phyloP scores from a whole-genome alignment of 1,139 yeast genomes.

The Hemisphaericaspora xylanilytica region DNA sequence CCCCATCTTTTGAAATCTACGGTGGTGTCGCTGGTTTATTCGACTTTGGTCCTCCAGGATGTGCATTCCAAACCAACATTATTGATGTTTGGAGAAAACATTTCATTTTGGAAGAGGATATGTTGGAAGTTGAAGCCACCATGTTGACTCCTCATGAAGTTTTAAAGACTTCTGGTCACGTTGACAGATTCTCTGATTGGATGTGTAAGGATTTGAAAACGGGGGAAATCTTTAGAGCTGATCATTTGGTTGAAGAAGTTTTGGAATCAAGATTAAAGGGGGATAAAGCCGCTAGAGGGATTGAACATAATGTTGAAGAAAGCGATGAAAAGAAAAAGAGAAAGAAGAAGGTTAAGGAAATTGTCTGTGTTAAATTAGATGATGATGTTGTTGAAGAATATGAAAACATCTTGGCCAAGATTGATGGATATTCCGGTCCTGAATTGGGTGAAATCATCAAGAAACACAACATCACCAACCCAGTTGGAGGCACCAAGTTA shows the following conservation, averaged over 20 bases:
- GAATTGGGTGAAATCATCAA: slow-evolving; percentile 85
- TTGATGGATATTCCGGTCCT: slow-evolving; percentile 93
- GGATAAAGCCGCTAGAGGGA: slow-evolving; percentile 92
- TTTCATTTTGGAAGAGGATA: slow-evolving; percentile 94
- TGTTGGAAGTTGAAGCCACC: slow-evolving; percentile 98
- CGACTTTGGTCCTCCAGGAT: slow-evolving; percentile 99
- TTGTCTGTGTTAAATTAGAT: slow-evolving; percentile 81
- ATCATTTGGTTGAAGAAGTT: slow-evolving; percentile 96
- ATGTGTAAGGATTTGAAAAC: slow-evolving; percentile 95
- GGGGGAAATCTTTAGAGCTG: slow-evolving; percentile 98
- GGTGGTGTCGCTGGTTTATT: slow-evolving; percentile 98
- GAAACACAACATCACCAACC: slow-evolving; percentile 83
- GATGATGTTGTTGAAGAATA: slow-evolving; percentile 78
- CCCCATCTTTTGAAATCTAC: slow-evolving; percentile 95
- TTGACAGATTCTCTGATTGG: slow-evolving; percentile 98
- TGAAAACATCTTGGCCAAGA: slow-evolving; percentile 83
- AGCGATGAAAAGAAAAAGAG: slow-evolving; percentile 77
- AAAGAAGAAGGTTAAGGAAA: slow-evolving; percentile 97
- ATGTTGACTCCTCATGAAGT: slow-evolving; percentile 98
- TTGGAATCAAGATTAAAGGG: slow-evolving; percentile 94
- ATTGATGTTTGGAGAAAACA: slow-evolving; percentile 97
- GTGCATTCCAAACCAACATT: slow-evolving; percentile 95
- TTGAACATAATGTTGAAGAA: slow-evolving; percentile 49
- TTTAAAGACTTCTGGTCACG: slow-evolving; percentile 97
- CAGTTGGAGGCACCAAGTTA: slow-evolving; percentile 80